Evolutionary conservation across 371 early-diverging fungal genomes (phyloP).

Genomic region (Haplosporangium sp.): DNA sequence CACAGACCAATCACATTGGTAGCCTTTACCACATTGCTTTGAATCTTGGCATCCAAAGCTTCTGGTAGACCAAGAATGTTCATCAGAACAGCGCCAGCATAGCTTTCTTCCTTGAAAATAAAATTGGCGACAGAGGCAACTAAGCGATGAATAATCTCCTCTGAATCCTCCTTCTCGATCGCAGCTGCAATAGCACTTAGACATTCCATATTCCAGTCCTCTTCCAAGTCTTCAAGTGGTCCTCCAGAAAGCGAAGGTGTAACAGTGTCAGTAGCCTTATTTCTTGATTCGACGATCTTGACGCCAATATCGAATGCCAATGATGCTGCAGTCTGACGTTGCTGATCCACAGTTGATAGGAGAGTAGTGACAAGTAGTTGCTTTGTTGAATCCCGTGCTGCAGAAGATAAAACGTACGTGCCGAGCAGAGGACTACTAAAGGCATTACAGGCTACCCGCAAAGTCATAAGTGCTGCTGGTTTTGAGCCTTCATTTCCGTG

Average conservation of each 20-base stretch:
- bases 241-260: constrained; percentile 48
- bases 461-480: constrained; percentile 62
- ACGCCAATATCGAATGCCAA: constrained; percentile 76
- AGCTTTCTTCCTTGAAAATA: constrained; percentile 33
- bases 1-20: constrained; percentile 38
- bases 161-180: constrained; percentile 67
- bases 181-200: constrained; percentile 73
- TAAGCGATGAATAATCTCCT: constrained; percentile 56
- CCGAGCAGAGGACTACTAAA: constrained; percentile 61
- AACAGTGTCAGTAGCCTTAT: constrained; percentile 48
- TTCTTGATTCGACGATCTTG: constrained; percentile 54
- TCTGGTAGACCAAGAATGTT: constrained; percentile 37
- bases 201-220: constrained; percentile 78
- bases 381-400: constrained; percentile 66
- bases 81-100: constrained; percentile 37
- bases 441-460: constrained; percentile 74
- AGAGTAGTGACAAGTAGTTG: constrained; percentile 71
- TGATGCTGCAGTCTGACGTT: constrained; percentile 75
- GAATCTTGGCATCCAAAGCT: constrained; percentile 22
- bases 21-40: constrained; percentile 23
- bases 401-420: constrained; percentile 65
- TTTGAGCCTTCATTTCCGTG: constrained; percentile 48
- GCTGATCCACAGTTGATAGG: constrained; percentile 63
- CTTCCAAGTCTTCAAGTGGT: constrained; percentile 60
- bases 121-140: constrained; percentile 48